These are phyloP conservation scores for Trypanosomatidae sp. DNA, from an alignment of 208 protist genomes.

Conservation along the genomic window DNA sequence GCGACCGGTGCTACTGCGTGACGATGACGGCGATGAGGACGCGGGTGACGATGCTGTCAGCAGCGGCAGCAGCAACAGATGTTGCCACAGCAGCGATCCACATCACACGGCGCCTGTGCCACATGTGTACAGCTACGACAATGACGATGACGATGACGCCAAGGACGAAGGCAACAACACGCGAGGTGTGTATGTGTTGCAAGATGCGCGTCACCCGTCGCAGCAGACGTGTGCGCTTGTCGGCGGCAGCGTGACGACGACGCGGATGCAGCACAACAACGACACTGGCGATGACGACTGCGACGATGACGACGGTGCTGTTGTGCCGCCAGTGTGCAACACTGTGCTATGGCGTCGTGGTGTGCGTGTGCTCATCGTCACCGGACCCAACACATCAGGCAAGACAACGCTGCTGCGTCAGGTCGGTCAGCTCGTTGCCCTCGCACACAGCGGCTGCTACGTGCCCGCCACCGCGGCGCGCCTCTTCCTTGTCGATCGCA, in stretches of 20 bases:
- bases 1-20: conserved; percentile 19
- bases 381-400: conserved; percentile 89
- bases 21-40: conserved; percentile 9
- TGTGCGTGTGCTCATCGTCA: conserved; percentile 59
- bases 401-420: conserved; percentile 90
- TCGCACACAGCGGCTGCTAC: conserved; percentile 90
- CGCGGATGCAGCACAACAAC: background rate
- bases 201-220: background rate
- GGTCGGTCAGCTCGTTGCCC: conserved; percentile 74
- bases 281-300: background rate
- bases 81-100: background rate
- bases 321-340: background rate
- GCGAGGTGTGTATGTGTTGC: background rate
- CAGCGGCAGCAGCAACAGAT: background rate
- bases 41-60: no score
- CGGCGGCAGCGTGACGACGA: background rate
- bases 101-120: background rate
- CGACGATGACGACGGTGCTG: background rate
- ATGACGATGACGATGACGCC: no score
- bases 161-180: background rate
- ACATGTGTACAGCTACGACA: background rate
- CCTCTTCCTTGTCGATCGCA: conserved; percentile 47
- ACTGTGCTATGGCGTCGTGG: conserved; percentile 10
- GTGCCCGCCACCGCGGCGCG: conserved; percentile 51
- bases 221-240: background rate